Base-by-base conservation (phyloP, 192 early-diverging fungal species). In the Rhizophlyctis rosea region DNA sequence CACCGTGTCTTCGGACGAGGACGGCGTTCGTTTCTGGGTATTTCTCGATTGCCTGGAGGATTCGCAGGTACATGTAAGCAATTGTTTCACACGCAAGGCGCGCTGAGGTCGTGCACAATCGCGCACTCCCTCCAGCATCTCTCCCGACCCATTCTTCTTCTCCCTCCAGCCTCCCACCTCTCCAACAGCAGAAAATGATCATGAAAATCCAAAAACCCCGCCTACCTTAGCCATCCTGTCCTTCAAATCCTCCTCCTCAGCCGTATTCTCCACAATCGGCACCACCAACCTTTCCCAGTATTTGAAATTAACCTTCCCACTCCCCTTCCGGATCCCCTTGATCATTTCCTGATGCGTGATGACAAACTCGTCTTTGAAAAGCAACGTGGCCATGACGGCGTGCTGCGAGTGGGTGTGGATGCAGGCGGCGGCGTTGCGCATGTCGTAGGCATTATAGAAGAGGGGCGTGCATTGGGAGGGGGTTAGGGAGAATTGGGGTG, bases 311-410 rank as follows among this genome's bases (percentile, higher is more conserved):
- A 74, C 66, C 50, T 81, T 80, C 1, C 82, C 75, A 33, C 65
- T 73, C 2, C 93, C 96, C 23, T 82, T 79, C 27, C 89, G 77
- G 52, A 98, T 98, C 4, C 96, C 96, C 77, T 98, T 98, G 77
- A 98, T 98, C 96, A 98, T 98, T 69, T 98, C 96, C 69, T 96
- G 94, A 72, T 96, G 92, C 7, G 91, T 90, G 57, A 98, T 95
- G 13, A 70, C 70, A 76, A 98, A 98, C 49, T 79, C 83, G 9
- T 87, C 86, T 21, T 36, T 50, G 59, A 80, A 92, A 36, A 98
- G 70, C 67, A 98, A 69, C 0, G 96, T 96, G 3, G 76, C 92
- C 86, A 98, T 88, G 23, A 98, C 93, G 1, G 96, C 96, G 67
- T 91, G 80, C 69, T 95, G 93, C 31, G 94, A 96, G 76, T 98